These are phyloP conservation scores for Ogataea nakhonphanomensis DNA, from an alignment of 805 yeast species.

Conservation along the genomic window DNA sequence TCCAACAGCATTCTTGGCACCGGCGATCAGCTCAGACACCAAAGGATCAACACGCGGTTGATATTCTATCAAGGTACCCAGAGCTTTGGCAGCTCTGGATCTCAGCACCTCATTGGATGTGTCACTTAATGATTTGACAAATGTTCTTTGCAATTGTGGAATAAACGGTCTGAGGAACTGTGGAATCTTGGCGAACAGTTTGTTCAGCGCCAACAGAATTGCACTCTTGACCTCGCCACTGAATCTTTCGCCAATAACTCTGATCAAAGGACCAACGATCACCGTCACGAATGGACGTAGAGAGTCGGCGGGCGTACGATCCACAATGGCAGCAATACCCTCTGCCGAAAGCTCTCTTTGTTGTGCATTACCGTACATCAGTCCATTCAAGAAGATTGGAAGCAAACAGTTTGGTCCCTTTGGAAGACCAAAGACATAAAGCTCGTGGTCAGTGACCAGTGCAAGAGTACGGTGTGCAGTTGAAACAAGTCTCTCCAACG, in stretches of 20 bases:
- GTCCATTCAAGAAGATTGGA: constrained; percentile 91
- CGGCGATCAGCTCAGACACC: constrained; percentile 75
- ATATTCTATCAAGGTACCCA: constrained; percentile 81
- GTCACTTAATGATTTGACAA: constrained; percentile 87
- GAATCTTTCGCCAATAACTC: constrained; percentile 96
- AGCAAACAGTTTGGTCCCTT: constrained; percentile 84
- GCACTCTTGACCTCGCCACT: constrained; percentile 90
- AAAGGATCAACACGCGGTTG: constrained; percentile 95
- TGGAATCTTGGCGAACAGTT: constrained; percentile 77
- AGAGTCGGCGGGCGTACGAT: constrained; percentile 76
- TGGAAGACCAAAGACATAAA: constrained; percentile 72
- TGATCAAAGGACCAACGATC: constrained; percentile 95
- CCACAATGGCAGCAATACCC: constrained; percentile 84
- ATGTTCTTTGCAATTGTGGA: constrained; percentile 96
- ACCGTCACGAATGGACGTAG: constrained; percentile 87
- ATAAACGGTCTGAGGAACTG: constrained; percentile 90
- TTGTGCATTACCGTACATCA: constrained; percentile 85
- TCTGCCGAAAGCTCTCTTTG: constrained; percentile 84
- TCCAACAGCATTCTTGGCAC: constrained; percentile 59
- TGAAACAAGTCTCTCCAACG: constrained; percentile 69
- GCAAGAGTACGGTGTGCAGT: constrained; percentile 77
- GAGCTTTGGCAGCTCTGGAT: constrained; percentile 80
- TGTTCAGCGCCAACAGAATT: constrained; percentile 80
- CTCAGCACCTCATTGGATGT: constrained; percentile 68
- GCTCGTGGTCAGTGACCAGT: constrained; percentile 60